A percentile compares a stretch with the other conserved stretches of the same genome.
Conservation (phyloP, 2,329 filamentous ascomycete genomes). For the Simplicillium sp. region DNA sequence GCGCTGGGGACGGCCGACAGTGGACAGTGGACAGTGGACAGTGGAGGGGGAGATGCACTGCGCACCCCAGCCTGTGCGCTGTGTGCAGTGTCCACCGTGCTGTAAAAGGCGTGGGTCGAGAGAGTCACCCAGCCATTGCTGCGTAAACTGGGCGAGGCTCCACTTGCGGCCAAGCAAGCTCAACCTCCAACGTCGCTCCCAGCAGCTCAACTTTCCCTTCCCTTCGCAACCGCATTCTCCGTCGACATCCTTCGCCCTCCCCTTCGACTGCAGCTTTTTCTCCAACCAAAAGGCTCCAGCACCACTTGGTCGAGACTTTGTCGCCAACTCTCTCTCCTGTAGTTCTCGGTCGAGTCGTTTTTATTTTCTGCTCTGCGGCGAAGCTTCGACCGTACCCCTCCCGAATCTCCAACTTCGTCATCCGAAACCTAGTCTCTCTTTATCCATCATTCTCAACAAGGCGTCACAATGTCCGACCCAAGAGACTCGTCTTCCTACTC, state of each 20-base stretch:
- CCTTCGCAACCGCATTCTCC: constrained; percentile 7
- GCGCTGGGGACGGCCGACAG: too few species aligned
- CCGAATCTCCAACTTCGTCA: constrained; percentile 6
- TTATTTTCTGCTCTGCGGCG: too few species aligned
- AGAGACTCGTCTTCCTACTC: constrained; percentile 52
- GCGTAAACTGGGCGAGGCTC: constrained; percentile 17
- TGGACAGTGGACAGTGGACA: too few species aligned
- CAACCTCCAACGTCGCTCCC: constrained; percentile 17
- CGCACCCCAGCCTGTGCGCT: too few species aligned
- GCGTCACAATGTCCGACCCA: constrained; percentile 41
- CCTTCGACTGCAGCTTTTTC: neutral
- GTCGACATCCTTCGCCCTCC: constrained; percentile 5
- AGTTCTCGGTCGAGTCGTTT: too few species aligned
- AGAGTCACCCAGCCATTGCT: constrained; percentile 9
- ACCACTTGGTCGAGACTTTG: too few species aligned
- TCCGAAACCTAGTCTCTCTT: constrained; percentile 1
- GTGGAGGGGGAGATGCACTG: too few species aligned
- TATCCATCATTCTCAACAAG: too few species aligned
- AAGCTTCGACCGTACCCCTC: constrained; percentile 3
- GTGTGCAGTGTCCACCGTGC: neutral
- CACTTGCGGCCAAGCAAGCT: constrained; percentile 28
- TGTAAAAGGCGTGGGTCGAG: constrained; percentile 8
- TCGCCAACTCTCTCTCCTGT: too few species aligned
- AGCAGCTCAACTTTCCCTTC: constrained; percentile 12
- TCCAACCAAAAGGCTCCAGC: too few species aligned